Base-by-base conservation (phyloP, 2,329 filamentous ascomycete species). In the Plenodomus tracheiphilus region DNA sequence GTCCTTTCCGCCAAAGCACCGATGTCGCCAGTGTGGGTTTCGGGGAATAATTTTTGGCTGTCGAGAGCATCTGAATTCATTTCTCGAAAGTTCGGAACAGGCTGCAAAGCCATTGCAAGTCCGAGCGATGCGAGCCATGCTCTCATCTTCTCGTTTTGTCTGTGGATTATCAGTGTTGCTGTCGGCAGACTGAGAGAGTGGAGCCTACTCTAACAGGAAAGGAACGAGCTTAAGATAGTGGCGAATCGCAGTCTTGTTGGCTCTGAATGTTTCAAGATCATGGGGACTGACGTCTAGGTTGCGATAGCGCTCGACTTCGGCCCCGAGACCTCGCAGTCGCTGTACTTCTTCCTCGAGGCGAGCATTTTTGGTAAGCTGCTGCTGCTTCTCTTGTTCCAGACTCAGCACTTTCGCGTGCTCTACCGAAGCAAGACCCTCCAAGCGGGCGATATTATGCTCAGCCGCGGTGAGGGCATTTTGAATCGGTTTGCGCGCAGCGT, bases 341-440 rank as follows among this genome's bases (percentile, higher is more conserved):
- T 64, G 45, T 35, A 52, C 54, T 47, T 57, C 44, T 1, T 63
- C 18, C 18, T 64, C 56, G 10, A 45, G 42, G 20, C 51, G 43
- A n/a, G 58, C 36, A 34, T 56, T 44, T n/a, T 48, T 46, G 15
- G 41, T 45, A 6, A 45, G 47, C 28, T 66, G 32, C 17, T 52
- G 40, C 16, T 61, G 48, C 15, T 49, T 56, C 44, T 70, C 62
- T 15, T 63, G 47, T 38, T 66, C 51, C 6, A 69, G 50, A 15
- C 21, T 39, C 17, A 66, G 51, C 30, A 72, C 62, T 32, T 66
- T 66, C 2, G 56, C 53, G 9, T 74, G 70, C 17, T 70, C 62
- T 21, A 61, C 55, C 15, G 74, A 62, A 30, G 71, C 71, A 34
- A 73, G 66, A 20, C 66, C 67, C 61, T 57, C 66, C 45, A 43